These are phyloP conservation scores for Coemansia sp. DNA, from an alignment of 192 early-diverging fungal genomes.

Conservation along the genomic window DNA sequence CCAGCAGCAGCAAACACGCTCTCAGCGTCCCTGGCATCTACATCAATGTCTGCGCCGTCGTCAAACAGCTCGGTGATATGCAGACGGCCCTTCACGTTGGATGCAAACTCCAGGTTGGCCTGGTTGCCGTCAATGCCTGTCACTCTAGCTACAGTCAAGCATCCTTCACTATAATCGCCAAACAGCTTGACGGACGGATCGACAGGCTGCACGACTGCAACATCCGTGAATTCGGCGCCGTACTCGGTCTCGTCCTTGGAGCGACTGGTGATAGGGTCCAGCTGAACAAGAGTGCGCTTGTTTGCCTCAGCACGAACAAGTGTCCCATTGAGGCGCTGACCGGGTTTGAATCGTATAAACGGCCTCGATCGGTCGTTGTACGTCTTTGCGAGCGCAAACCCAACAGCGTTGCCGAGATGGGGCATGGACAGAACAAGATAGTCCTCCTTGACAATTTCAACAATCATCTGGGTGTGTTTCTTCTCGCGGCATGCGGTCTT, in stretches of 20 bases:
- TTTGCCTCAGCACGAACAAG: constrained; percentile 44
- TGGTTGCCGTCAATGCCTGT: constrained; percentile 55
- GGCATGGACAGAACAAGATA: constrained; percentile 73
- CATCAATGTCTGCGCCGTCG: constrained; percentile 24
- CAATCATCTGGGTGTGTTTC: constrained; percentile 53
- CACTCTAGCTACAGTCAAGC: constrained; percentile 46
- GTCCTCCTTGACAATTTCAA: constrained; percentile 78
- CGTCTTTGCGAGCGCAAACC: constrained; percentile 59
- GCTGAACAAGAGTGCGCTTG: constrained; percentile 39
- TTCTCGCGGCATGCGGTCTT: constrained; percentile 27
- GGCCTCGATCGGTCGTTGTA: constrained; percentile 63
- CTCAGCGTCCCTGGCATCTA: constrained; percentile 22
- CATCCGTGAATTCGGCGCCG: constrained; percentile 11
- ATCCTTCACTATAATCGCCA: constrained; percentile 55
- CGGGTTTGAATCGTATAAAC: constrained; percentile 62
- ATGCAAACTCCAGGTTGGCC: constrained; percentile 64
- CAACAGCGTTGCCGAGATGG: constrained; percentile 51
- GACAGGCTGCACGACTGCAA: constrained; percentile 40
- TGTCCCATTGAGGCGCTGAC: constrained; percentile 55
- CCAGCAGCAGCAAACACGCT: constrained; percentile 42
- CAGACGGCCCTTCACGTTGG: constrained; percentile 70
- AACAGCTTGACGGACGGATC: constrained; percentile 48
- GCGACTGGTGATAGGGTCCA: not conserved
- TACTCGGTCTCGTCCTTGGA: not conserved
- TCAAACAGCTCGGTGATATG: constrained; percentile 72